Percentiles rank a stretch among this genome's conserved stretches.
Conservation (phyloP, 2,329 filamentous ascomycete species). For the Diaporthe citriasiana region DNA sequence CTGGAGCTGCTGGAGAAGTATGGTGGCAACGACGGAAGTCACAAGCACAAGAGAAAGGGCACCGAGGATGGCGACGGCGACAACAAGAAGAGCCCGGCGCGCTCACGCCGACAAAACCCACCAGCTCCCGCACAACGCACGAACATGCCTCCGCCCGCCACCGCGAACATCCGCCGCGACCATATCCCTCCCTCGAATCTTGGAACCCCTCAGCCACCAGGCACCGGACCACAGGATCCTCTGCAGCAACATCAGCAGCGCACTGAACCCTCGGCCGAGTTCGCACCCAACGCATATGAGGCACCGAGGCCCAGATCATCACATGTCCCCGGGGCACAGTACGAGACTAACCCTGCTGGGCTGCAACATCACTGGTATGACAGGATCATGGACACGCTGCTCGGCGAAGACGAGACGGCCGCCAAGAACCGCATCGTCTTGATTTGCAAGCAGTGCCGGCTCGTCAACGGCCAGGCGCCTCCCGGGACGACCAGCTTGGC, state of each 20-base stretch:
- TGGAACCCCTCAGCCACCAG: constrained; percentile 45
- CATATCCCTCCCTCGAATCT: constrained; percentile 47
- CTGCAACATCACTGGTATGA: constrained; percentile 87
- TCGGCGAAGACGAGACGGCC: constrained; percentile 94
- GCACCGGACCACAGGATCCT: constrained; percentile 38
- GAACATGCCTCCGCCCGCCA: constrained; percentile 69
- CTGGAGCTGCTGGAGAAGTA: constrained; percentile 95
- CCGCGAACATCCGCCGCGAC: constrained; percentile 71
- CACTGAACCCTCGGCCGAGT: constrained; percentile 70
- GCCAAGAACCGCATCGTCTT: constrained; percentile 91
- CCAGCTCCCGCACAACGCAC: constrained; percentile 56
- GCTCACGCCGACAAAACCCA: constrained; percentile 42
- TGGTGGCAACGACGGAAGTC: constrained; percentile 74
- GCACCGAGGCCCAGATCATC: constrained; percentile 28
- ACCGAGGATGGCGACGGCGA: constrained; percentile 44
- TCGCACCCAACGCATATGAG: constrained; percentile 79
- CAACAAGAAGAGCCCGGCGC: constrained; percentile 40
- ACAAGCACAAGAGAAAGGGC: constrained; percentile 50
- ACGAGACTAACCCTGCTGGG: constrained; percentile 48
- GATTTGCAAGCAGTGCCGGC: constrained; percentile 84
- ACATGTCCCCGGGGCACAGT: constrained; percentile 42
- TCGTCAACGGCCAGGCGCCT: constrained; percentile 96
- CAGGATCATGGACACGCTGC: constrained; percentile 88
- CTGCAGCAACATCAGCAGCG: constrained; percentile 44
- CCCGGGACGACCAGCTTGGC: constrained; percentile 83